A percentile compares a stretch with the other conserved stretches of the same genome.
These are phyloP conservation scores for Protomyces pachydermus DNA, from an alignment of 1,139 yeast species.

Conservation along the genomic window DNA sequence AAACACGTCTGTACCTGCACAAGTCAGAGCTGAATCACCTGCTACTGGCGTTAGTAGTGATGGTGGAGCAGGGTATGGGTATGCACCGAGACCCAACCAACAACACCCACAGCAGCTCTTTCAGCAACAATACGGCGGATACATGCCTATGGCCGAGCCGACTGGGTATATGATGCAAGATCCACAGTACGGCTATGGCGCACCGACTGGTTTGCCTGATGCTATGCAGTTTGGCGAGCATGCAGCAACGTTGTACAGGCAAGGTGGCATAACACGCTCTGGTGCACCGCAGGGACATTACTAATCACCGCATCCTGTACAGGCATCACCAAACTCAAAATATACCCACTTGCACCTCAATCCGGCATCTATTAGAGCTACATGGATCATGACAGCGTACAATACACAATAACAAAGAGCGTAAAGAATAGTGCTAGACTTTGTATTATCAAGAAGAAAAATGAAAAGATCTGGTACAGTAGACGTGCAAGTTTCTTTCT, in stretches of 20 bases:
- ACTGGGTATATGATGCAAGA: background rate
- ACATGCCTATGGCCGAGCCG: background rate
- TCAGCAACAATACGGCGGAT: background rate
- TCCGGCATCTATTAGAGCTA: no score
- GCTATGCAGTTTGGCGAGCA: background rate
- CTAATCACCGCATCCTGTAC: background rate
- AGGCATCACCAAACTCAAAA: no score
- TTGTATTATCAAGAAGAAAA: background rate
- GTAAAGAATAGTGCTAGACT: background rate
- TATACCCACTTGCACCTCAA: no score
- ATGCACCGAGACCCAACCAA: background rate
- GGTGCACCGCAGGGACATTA: background rate
- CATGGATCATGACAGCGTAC: background rate
- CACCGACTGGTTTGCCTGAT: background rate
- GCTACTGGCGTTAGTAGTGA: background rate
- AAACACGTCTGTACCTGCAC: background rate
- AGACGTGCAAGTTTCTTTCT: no score
- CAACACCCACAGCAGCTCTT: background rate
- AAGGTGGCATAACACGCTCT: background rate
- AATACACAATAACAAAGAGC: background rate
- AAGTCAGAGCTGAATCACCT: background rate
- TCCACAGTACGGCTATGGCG: background rate
- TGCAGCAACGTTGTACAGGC: background rate
- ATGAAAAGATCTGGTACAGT: no score
- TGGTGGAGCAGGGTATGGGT: background rate